These are phyloP conservation scores for Asterella californica DNA, from an alignment of 225 moss, liverwort and hornwort species.

Conservation along the genomic window DNA sequence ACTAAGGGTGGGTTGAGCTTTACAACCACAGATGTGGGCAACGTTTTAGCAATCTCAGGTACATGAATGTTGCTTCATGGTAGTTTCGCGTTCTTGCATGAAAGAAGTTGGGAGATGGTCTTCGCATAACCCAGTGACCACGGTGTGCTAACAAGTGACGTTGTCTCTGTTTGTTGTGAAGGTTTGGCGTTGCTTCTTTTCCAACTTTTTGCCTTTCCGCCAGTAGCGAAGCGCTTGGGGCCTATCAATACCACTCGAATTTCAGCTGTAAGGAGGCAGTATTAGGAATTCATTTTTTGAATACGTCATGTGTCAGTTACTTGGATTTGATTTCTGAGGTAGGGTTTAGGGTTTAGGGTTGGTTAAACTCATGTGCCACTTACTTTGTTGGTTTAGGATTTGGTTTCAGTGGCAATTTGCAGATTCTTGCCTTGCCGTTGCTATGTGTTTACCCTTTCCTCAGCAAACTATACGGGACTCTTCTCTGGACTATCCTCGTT, in stretches of 20 bases:
- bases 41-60: slow-evolving; percentile 64
- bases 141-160: too few species aligned
- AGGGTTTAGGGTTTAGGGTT: too few species aligned
- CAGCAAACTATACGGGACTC: slow-evolving; percentile 32
- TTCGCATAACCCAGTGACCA: too few species aligned
- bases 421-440: slow-evolving; percentile 34
- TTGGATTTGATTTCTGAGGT: too few species aligned
- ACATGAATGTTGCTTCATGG: neutral
- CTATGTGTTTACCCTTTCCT: slow-evolving; percentile 51
- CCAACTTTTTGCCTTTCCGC: too few species aligned
- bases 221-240: too few species aligned
- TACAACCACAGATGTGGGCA: slow-evolving; percentile 63
- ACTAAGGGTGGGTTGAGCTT: slow-evolving; percentile 54
- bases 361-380: neutral
- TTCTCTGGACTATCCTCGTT: slow-evolving; percentile 12
- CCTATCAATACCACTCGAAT: slow-evolving; percentile 38
- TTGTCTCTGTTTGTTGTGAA: neutral
- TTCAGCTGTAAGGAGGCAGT: slow-evolving; percentile 33
- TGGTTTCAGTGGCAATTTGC: neutral
- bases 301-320: too few species aligned
- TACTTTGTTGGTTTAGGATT: neutral
- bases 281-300: too few species aligned
- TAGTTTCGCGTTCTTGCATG: too few species aligned
- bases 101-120: too few species aligned
- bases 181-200: slow-evolving; percentile 19